Evolutionary conservation across 495 filamentous ascomycete species (phyloP).

Genomic region (Tuber indicum): DNA sequence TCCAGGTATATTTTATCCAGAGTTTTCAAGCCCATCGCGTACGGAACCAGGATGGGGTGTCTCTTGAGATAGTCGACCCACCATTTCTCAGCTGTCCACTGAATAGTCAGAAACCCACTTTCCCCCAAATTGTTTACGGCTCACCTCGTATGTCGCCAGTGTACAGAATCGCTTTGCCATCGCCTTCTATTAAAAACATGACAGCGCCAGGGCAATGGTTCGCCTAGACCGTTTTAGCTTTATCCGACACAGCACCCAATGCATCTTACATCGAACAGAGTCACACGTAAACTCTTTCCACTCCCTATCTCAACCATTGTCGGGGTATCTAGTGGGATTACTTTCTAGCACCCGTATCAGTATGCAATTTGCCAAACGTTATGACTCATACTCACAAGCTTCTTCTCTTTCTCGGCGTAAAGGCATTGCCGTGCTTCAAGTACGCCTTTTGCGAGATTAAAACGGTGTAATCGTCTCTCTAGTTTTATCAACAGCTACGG

Average conservation of each 20-base stretch:
- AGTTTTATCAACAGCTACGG: slow-evolving; percentile 70
- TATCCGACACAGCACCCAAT: background rate
- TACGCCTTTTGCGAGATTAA: slow-evolving; percentile 47
- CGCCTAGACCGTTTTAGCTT: slow-evolving; percentile 43
- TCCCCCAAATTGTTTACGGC: slow-evolving; percentile 6
- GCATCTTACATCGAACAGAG: slow-evolving; percentile 62
- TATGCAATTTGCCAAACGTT: background rate
- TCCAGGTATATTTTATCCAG: slow-evolving; percentile 83
- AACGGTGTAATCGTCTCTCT: slow-evolving; percentile 34
- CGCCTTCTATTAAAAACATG: slow-evolving; percentile 85
- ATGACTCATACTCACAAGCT: slow-evolving; percentile 19
- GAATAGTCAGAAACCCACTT: slow-evolving; percentile 5
- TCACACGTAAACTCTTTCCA: slow-evolving; percentile 63
- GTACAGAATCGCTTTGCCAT: slow-evolving; percentile 72
- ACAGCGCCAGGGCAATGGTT: slow-evolving; percentile 90
- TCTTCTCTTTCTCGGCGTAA: slow-evolving; percentile 37
- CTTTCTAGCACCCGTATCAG: slow-evolving; percentile 50
- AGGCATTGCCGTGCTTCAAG: slow-evolving; percentile 19
- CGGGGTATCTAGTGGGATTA: slow-evolving; percentile 78
- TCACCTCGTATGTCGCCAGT: slow-evolving; percentile 86
- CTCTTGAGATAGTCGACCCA: slow-evolving; percentile 60
- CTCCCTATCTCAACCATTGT: slow-evolving; percentile 68
- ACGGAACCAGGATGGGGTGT: slow-evolving; percentile 70
- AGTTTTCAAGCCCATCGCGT: slow-evolving; percentile 57
- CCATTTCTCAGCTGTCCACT: slow-evolving; percentile 55